Base-by-base conservation (phyloP, 495 filamentous ascomycete genomes). In the Lasiosphaeris hirsuta region DNA sequence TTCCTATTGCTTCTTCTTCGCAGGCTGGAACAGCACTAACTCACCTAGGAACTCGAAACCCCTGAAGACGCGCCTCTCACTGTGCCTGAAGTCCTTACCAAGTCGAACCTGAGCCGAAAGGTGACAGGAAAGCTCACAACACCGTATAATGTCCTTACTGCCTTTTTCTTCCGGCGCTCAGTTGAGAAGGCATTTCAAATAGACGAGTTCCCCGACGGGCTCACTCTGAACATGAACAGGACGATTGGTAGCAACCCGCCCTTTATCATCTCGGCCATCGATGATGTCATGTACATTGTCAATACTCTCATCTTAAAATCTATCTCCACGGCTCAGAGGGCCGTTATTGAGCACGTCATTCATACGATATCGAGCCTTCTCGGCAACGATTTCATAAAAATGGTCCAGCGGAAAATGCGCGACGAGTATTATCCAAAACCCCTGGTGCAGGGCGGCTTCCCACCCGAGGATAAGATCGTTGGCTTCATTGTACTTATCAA, bases 271-370 rank as follows among this genome's bases (percentile, higher is more conserved):
- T 95, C 92, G 0, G 90, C 94, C 1, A 92, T 98, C 8, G 94
- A 97, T 75, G 94, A 96, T 72, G 92, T 97, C 54, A 97, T 97
- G 95, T 98, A 97, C 74, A 96, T 97, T 60, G 90, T 96, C 66
- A 93, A 95, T 67, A 88, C 92, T 48, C 86, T 96, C 40, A 78
- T 97, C 39, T 86, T 90, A 47, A 87, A 91, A 57, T 87, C 91
- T 5, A 78, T 97, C 41, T 84, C 89, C 1, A 97, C 94, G 5
- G 90, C 89, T 0, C 92, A 96, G 66, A 74, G 83, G 51, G 76
- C 79, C 6, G 85, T 96, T 15, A 78, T 93, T 18, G 83, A 82
- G 51, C 86, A 81, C 42, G 90, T 96, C 8, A 78, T 97, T 38
- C 86, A 92, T 2, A 87, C 85, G 0, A 78, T 96, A n/a, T 82